Base-by-base conservation (phyloP, 345 rosid genomes). In the Lepidium didymum region DNA sequence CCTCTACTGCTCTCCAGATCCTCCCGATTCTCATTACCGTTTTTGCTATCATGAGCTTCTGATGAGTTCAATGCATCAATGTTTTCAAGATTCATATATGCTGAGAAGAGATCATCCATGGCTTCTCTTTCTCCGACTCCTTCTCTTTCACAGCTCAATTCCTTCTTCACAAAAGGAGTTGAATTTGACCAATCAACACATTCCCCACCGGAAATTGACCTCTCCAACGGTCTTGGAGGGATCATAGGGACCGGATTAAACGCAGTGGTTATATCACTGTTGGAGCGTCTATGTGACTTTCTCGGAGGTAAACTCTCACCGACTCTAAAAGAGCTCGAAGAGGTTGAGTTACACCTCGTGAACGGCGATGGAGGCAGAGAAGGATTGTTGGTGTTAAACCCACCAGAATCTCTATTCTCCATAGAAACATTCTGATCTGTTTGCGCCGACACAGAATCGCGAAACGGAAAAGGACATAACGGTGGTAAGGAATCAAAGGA, bases 1-100 rank as follows among this genome's bases (percentile, higher is more conserved):
- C 94, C 98, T 68, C 91, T 77, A 53, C 96, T 91, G 62, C 96
- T 91, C 62, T 88, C 97, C 83, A 89, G 78, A 66, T 92, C 98
- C 50, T 89, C 98, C 57, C 83, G 77, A 73, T 82, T 87, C 76
- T 85, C 92, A 25, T 75, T 82, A 51, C 86, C 86, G 21, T 75
- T 81, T 78, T 75, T 81, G 75, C 79, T 87, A 70, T 85, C 93
- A 74, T 86, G 96, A 15, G 91, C 85, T 49, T 85, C 92, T 0
- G 95, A 86, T 12, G 97, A 86, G 82, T 91, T 89, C 78, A 91
- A 67, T 0, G 78, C 84, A 67, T 91, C 99, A 23, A 94, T 91
- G 37, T 81, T 86, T 4, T 94, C 99, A 77, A 94, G 80, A 80
- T 94, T 94, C 96, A 94, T 94, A 59, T 89, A 94, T 0, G 97